Evolutionary conservation across 1,284 basidiomycete species (phyloP), one percentile per base, ranked within the genome.

Genomic region (Xerocomus minutiporus): DNA sequence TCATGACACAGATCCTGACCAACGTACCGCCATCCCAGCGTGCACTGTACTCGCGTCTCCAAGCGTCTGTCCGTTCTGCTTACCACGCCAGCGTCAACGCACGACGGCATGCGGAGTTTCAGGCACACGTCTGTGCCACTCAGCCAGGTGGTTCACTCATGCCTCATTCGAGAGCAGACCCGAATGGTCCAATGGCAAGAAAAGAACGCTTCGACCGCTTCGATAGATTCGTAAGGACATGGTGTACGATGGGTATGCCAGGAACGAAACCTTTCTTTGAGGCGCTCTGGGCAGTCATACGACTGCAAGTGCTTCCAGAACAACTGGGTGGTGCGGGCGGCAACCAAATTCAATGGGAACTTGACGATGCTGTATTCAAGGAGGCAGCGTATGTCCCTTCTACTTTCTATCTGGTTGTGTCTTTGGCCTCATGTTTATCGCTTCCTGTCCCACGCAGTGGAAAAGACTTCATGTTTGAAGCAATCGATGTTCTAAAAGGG

Each of bases 351-450:
- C 77, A 84, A 66, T 91, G 88, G 88, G 84, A 88, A 71, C 75
- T 91, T 36, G 88, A 91, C 66, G 88, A 91, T 71, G 87, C 87
- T 32, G 86, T 91, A 29, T 87, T 90, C 71, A 87, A 88, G 64
- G 88, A 91, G 70, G 79, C 88, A 60, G 88, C 85, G 87, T 88
- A 75, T 76, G 87, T 80, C 35, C 12, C 23, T 46, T 52, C 46
- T 58, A 8, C 38, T 5, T 52, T 51, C 57, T 56, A 52, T 53
- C 51, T 42, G 25, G 23, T 26, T 48, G n/a, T 12, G 34, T 44
- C 8, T 34, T 38, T 46, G 20, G 39, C 52, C 43, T 68, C 28
- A 64, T 48, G 42, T 49, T 39, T 40, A 23, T 54, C 26, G 40
- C 25, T 35, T 57, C 39, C 26, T 39, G 50, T 62, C 49, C 57